Evolutionary conservation across 2,329 filamentous ascomycete species (phyloP).

Genomic region (Blumeriella jaapii): DNA sequence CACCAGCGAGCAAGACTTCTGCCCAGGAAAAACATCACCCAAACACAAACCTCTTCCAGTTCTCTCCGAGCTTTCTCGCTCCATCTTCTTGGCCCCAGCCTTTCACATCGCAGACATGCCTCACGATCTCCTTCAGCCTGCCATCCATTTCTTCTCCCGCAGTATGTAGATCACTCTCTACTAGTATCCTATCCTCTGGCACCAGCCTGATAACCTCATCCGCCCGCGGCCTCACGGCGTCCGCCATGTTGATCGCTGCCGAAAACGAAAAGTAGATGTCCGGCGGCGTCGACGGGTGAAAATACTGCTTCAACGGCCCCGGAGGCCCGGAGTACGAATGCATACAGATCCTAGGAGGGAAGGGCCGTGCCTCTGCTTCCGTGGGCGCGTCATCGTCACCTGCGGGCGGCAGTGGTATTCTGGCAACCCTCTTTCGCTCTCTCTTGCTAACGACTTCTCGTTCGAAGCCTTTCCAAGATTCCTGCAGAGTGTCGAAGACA

Average conservation of each 20-base stretch:
- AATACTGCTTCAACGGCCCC: conserved; percentile 67
- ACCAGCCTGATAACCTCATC: conserved; percentile 56
- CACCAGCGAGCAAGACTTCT: no score
- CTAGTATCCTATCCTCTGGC: conserved; percentile 66
- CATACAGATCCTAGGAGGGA: conserved; percentile 79
- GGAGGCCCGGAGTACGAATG: conserved; percentile 82
- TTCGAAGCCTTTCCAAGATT: conserved; percentile 62
- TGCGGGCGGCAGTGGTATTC: conserved; percentile 21
- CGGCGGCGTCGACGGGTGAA: conserved; percentile 59
- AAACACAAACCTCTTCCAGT: conserved; percentile 61
- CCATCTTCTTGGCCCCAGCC: conserved; percentile 68
- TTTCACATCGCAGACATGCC: conserved; percentile 67
- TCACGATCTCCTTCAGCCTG: conserved; percentile 60
- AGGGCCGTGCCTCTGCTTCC: conserved; percentile 43
- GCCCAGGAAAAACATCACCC: conserved; percentile 6
- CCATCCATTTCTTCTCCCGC: conserved; percentile 75
- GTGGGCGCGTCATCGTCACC: conserved; percentile 24
- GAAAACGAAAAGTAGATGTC: conserved; percentile 86
- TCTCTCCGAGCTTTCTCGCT: conserved; percentile 52
- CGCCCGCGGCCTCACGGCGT: conserved; percentile 34
- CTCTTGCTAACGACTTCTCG: conserved; percentile 46
- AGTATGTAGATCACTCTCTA: conserved; percentile 82
- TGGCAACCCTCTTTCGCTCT: conserved; percentile 41
- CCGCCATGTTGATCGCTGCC: conserved; percentile 63
- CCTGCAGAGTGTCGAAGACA: conserved; percentile 51